Conservation (phyloP, 129 eudicot species). For the Cynara cardunculus region DNA sequence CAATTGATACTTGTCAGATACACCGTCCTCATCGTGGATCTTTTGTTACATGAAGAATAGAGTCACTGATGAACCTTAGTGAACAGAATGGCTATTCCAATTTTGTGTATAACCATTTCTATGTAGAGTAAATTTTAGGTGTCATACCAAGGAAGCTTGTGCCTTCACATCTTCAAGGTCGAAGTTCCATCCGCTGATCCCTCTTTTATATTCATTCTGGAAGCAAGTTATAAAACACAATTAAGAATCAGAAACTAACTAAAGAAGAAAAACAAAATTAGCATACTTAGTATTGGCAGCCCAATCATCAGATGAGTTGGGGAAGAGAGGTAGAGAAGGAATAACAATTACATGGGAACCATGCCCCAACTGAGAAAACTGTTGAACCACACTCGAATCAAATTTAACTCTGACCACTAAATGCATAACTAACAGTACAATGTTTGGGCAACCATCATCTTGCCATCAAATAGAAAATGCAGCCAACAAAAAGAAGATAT, state of each 20-base stretch:
- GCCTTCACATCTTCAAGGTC: conserved; percentile 96
- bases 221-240: conserved; percentile 21
- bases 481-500: neutral
- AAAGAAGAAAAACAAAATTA: neutral
- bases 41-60: conserved; percentile 30
- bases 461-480: neutral
- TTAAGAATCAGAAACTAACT: conserved; percentile 1
- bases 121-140: neutral
- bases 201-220: conserved; percentile 96
- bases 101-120: neutral
- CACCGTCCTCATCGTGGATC: conserved; percentile 76
- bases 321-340: neutral
- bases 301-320: neutral
- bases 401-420: neutral
- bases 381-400: neutral
- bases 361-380: neutral
- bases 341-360: neutral
- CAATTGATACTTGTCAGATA: conserved; percentile 52
- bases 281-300: neutral
- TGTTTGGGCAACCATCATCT: neutral
- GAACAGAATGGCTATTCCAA: neutral
- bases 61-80: conserved; percentile 9
- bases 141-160: conserved; percentile 91
- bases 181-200: conserved; percentile 96
- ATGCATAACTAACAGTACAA: neutral